These are phyloP conservation scores for Xerocomus nothofagi DNA, from an alignment of 1,284 basidiomycete species.

Conservation along the genomic window DNA sequence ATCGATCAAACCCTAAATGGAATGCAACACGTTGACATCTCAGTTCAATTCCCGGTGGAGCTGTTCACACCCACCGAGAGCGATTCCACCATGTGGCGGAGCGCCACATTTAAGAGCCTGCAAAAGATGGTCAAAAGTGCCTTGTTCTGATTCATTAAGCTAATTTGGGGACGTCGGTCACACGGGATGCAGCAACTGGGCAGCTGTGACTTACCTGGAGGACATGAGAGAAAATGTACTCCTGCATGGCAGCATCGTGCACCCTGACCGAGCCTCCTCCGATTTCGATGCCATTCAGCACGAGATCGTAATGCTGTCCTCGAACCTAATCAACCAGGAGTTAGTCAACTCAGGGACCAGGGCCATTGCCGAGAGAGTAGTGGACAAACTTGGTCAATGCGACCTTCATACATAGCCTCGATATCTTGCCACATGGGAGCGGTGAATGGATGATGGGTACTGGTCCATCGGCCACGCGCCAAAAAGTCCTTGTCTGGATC, in stretches of 20 bases:
- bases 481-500: constrained; percentile 88
- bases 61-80: constrained; percentile 60
- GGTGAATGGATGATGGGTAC: constrained; percentile 94
- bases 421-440: constrained; percentile 93
- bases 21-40: constrained; percentile 13
- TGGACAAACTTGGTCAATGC: constrained; percentile 58
- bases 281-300: constrained; percentile 93
- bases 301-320: constrained; percentile 96
- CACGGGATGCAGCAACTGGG: neutral
- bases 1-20: constrained; percentile 80
- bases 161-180: constrained; percentile 35
- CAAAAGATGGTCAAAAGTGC: constrained; percentile 81
- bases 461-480: constrained; percentile 84
- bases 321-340: constrained; percentile 56
- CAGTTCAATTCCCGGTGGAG: constrained; percentile 12
- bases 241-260: constrained; percentile 85
- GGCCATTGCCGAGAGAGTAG: constrained; percentile 1
- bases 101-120: constrained; percentile 87
- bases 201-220: constrained; percentile 60
- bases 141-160: constrained; percentile 71
- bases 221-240: constrained; percentile 76
- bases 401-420: constrained; percentile 66
- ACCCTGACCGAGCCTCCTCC: constrained; percentile 93
- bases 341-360: constrained; percentile 11
- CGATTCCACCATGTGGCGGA: constrained; percentile 95